Evolutionary conservation across 495 filamentous ascomycete genomes (phyloP).

Genomic region (Aspergillus saccharolyticus): DNA sequence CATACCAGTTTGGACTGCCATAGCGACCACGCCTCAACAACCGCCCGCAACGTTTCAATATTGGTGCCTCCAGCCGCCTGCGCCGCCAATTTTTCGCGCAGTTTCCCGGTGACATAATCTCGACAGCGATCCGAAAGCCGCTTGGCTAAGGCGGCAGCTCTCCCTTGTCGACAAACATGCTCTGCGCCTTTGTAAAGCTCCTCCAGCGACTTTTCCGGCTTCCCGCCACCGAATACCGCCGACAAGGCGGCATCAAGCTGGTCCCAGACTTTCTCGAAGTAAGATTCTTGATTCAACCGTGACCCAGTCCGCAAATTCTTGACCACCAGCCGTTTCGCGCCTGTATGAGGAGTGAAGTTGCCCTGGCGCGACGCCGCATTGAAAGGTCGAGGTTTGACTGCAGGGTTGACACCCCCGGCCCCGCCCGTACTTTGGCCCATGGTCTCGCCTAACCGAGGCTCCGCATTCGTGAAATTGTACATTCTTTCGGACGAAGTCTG

Average conservation of each 20-base stretch:
- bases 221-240: conserved; percentile 61
- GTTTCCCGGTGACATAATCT: conserved; percentile 50
- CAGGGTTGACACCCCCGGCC: conserved; percentile 12
- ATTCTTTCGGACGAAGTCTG: conserved; percentile 35
- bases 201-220: conserved; percentile 66
- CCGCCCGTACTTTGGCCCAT: conserved; percentile 24
- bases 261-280: conserved; percentile 65
- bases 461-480: conserved; percentile 44
- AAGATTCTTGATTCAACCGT: conserved; percentile 57
- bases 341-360: conserved; percentile 44
- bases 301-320: conserved; percentile 71
- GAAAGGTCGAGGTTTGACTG: conserved; percentile 24
- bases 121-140: conserved; percentile 59
- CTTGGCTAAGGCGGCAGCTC: conserved; percentile 58
- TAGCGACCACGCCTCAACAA: conserved; percentile 65
- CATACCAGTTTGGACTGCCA: conserved; percentile 77
- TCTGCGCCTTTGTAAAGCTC: conserved; percentile 86
- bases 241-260: conserved; percentile 68
- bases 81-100: conserved; percentile 50
- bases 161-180: conserved; percentile 75
- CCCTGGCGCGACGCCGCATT: conserved; percentile 27
- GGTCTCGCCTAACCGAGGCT: conserved; percentile 26
- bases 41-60: conserved; percentile 57
- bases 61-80: conserved; percentile 47
- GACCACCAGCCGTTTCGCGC: conserved; percentile 77